Evolutionary conservation across 768 basidiomycete genomes (phyloP), one percentile per base, ranked within the genome.

Genomic region (Sporobolomyces roseus): DNA sequence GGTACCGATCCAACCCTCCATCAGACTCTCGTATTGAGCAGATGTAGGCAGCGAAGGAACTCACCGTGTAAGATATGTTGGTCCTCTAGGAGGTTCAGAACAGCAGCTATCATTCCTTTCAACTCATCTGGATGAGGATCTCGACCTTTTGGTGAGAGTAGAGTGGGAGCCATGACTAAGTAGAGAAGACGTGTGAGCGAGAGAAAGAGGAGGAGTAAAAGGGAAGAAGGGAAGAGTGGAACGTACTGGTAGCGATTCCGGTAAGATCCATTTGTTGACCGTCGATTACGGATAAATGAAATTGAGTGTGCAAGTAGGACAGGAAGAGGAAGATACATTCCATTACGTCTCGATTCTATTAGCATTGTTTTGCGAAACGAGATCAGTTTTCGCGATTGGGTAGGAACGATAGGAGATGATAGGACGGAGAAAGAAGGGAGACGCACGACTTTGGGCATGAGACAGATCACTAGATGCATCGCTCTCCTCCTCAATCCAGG

Each of bases 241-340:
- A 61, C 66, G 17, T 4, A 72, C 71, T 50, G 1, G 19, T 61
- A 0, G 66, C 66, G 41, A 72, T 72, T 10, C 27, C 30, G 0
- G 63, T 33, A 19, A 72, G 25, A 21, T 68, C 63, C 53, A 68
- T 54, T 38, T 33, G 16, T 30, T 68, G 52, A 5, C 71, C 71
- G 14, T 32, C 63, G 35, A 62, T 50, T n/a, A 72, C 29, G 4
- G 30, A 29, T 32, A 72, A 43, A 33, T 72, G 71, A 1, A 54
- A 63, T 25, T 52, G 53, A 6, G 41, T 56, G n/a, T 52, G 58
- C 13, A 72, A 43, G 66, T 66, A 72, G 27, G 55, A 27, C 19
- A 72, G 54, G 50, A 72, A 72, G 32, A 72, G 50, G 45, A 65
- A 62, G 25, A 72, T 45, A 36, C 67, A 66, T 38, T 72, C 71